Evolutionary conservation across 2,329 filamentous ascomycete species (phyloP), one percentile per base, ranked within the genome.

Genomic region (Sporothrix brunneoviolacea): DNA sequence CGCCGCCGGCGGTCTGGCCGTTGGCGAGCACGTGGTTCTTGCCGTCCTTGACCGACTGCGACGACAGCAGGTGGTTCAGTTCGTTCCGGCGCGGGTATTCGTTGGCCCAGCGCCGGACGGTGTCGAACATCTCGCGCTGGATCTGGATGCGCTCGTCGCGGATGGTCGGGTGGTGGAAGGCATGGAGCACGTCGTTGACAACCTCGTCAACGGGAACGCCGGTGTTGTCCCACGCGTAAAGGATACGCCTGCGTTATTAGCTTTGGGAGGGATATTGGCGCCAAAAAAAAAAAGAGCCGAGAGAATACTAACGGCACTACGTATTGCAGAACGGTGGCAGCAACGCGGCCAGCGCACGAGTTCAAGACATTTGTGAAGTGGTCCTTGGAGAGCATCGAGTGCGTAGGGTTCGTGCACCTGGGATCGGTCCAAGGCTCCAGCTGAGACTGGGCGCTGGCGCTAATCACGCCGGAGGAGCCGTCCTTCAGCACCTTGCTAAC

Each of bases 151-250:
- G 73, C 49, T 86, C 82, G 59, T 93, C 79, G 21, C 91, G 84
- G 27, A 89, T 73, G 7, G 86, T 86, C 1, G 93, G 93, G 64
- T 98, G 93, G 65, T 98, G 93, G 71, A 97, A 95, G 10, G 88
- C 83, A 21, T 80, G 80, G 41, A 90, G 71, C 36, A 94, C 81
- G 58, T 97, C 91, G 55, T 88, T 75, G 55, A 91, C 74, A 1
- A 97, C 85, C 66, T 94, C 86, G 33, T 94, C 80, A 4, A 93
- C 84, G 0, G 88, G 81, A 0, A 95, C 83, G 38, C 84, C 82
- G 3, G 86, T 80, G 64, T 97, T 87, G 57, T 97, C 88, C 89
- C 91, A 97, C 4, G 91, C 91, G 63, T 91, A 95, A 18, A 98
- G 75, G 42, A 97, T 72, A 30, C 91, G 86, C 2, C 79, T 82